Base-by-base conservation (phyloP, 2,329 filamentous ascomycete genomes). In the Ceratocystis albifundus region DNA sequence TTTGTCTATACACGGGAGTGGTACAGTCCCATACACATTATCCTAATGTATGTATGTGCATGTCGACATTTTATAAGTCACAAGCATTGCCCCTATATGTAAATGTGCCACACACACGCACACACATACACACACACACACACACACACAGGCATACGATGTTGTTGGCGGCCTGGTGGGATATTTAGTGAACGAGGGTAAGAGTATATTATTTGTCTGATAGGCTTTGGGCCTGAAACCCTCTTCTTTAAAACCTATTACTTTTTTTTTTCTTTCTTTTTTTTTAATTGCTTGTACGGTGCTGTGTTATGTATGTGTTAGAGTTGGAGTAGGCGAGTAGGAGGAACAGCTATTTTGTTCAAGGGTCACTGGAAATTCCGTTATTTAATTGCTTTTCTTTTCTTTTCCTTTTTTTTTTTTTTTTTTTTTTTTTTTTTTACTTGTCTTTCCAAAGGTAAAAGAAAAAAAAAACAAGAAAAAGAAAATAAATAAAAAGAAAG, bases 281-380 rank as follows among this genome's bases (percentile, higher is more conserved):
- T 32, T 57, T 20, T 30, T 12, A 4, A 2, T n/a, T 50, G n/a
- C 17, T 25, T 25, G 48, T 53, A 15, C 15, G 48, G 45, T 48
- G 44, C 44, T 32, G 30, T 48, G 45, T 8, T 15, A 15, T 48
- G 45, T 57, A 28, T 28, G 22, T 28, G 4, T 6, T 36, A 17
- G 53, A 59, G 53, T 59, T 59, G 53, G 28, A 59, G 25, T 59
- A 59, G 12, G 28, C 15, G 53, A 32, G 53, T 7, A 59, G 28
- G 36, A 30, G 53, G 53, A 59, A 59, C 25, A 20, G 10, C 25
- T 8, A 20, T 32, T 36, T 17, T 59, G 28, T 20, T 30, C 32
- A 25, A 59, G 30, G 53, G 28, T 12, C 32, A 30, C n/a, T 59
- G 12, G 15, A 59, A 59, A 59, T 17, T n/a, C 53, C 28, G 28